A percentile compares a stretch with the other conserved stretches of the same genome.
Evolutionary conservation across 306 rosid genomes (phyloP).

Genomic region (Carpinus fangiana): DNA sequence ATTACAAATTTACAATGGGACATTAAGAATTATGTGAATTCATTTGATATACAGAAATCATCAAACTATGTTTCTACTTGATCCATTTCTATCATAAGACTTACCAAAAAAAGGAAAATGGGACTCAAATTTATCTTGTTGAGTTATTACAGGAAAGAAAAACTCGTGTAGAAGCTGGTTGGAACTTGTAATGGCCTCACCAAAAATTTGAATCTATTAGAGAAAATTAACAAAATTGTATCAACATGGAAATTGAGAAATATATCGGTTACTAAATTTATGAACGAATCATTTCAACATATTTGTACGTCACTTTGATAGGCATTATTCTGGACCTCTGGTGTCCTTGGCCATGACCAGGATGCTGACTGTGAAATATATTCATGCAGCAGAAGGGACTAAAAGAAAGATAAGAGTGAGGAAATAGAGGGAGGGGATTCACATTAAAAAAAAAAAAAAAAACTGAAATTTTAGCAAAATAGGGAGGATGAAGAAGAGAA

Average conservation of each 20-base stretch:
- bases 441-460: too few relatives aligned
- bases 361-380: not conserved
- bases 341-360: not conserved
- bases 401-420: not conserved
- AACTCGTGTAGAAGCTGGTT: not conserved
- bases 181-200: not conserved
- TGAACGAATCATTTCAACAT: not conserved
- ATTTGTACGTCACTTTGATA: too few relatives aligned
- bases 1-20: not conserved
- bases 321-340: too few relatives aligned
- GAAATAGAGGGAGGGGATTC: not conserved
- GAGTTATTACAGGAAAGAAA: not conserved
- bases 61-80: not conserved
- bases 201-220: not conserved
- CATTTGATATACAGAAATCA: not conserved
- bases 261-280: not conserved
- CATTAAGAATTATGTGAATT: not conserved
- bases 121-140: not conserved
- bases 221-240: not conserved
- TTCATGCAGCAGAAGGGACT: not conserved
- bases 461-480: not conserved
- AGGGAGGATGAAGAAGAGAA: not conserved
- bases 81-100: too few relatives aligned
- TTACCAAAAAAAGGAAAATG: not conserved
- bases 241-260: not conserved